Conservation (phyloP, 768 basidiomycete species). For the Suillus plorans region DNA sequence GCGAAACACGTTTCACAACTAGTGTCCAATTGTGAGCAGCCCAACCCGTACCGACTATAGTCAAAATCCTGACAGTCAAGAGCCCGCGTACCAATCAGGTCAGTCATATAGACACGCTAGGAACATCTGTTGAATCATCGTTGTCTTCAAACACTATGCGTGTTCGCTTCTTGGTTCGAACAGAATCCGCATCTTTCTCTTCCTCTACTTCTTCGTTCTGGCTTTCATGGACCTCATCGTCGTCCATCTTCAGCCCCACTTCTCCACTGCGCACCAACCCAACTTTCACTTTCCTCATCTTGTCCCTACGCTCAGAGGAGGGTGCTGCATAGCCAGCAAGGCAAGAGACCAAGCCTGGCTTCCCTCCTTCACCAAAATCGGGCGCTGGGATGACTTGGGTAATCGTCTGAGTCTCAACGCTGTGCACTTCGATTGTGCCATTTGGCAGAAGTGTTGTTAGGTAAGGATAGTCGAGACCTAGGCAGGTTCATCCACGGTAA, state of each 20-base stretch:
- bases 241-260: neutral
- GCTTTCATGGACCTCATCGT: constrained; percentile 3
- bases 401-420: constrained; percentile 68
- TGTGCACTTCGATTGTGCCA: constrained; percentile 79
- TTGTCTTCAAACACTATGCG: too few species aligned
- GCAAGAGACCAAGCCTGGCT: constrained; percentile 28
- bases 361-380: constrained; percentile 24
- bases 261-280: constrained; percentile 24
- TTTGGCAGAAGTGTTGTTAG: constrained; percentile 78
- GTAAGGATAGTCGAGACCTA: constrained; percentile 82
- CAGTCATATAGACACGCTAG: constrained; percentile 24
- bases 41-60: too few species aligned
- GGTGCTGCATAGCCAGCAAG: constrained; percentile 42
- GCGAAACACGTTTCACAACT: too few species aligned
- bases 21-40: too few species aligned
- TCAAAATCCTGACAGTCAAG: too few species aligned
- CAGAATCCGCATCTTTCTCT: constrained; percentile 2
- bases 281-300: constrained; percentile 36
- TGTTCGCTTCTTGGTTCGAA: too few species aligned
- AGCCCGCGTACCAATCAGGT: neutral
- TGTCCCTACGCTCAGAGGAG: constrained; percentile 38
- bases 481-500: neutral
- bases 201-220: constrained; percentile 3
- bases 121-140: neutral
- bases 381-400: constrained; percentile 67